Percentiles rank a stretch among this genome's conserved stretches.
Conservation (phyloP, 2,329 filamentous ascomycete species). For the Zymoseptoria brevis region DNA sequence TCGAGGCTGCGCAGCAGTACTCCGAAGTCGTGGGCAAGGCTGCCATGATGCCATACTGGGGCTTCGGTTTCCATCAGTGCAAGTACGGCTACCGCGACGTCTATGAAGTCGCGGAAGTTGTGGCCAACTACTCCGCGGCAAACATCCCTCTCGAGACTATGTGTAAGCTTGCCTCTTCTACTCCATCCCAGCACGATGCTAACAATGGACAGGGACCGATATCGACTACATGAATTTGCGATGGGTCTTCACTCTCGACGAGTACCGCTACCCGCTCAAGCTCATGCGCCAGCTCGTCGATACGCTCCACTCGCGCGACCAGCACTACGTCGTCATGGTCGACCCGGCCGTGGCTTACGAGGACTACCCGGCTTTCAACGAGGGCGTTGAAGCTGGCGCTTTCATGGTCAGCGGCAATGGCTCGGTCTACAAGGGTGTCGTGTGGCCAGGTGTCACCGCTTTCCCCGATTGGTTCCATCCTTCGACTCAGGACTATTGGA, state of each 20-base stretch:
- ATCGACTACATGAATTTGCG: constrained; percentile 37
- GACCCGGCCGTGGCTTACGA: constrained; percentile 53
- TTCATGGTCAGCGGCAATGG: constrained; percentile 51
- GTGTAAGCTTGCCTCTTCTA: constrained; percentile 33
- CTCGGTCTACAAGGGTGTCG: constrained; percentile 53
- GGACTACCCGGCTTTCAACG: constrained; percentile 51
- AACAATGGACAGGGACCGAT: constrained; percentile 18
- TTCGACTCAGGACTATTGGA: constrained; percentile 61
- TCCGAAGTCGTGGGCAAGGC: constrained; percentile 43
- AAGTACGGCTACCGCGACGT: constrained; percentile 47
- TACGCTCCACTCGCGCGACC: constrained; percentile 42
- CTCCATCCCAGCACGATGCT: constrained; percentile 45
- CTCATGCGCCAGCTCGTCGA: constrained; percentile 56
- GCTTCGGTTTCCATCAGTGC: constrained; percentile 47
- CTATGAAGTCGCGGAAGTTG: constrained; percentile 58
- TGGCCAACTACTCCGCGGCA: constrained; percentile 56
- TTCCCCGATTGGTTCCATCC: constrained; percentile 63
- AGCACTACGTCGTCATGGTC: constrained; percentile 56
- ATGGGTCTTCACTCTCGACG: constrained; percentile 57
- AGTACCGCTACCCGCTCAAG: constrained; percentile 52
- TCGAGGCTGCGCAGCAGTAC: constrained; percentile 43
- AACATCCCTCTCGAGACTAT: constrained; percentile 63
- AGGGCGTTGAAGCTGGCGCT: constrained; percentile 50
- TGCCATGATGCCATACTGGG: constrained; percentile 47
- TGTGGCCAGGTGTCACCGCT: constrained; percentile 59